Evolutionary conservation across 306 rosid species (phyloP), one percentile per base, ranked within the genome.

Genomic region (Castanea crenata): DNA sequence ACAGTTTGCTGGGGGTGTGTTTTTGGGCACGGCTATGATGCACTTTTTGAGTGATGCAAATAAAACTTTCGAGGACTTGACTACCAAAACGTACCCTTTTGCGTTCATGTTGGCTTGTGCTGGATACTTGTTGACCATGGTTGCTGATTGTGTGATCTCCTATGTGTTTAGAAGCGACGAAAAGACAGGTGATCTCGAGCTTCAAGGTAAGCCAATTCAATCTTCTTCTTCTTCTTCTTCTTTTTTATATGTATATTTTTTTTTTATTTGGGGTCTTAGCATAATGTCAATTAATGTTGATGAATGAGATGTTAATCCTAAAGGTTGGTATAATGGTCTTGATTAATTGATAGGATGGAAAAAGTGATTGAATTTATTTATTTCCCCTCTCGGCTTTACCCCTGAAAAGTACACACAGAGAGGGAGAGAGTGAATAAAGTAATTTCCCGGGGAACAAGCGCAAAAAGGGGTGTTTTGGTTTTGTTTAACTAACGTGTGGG

Each of bases 1-100:
- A 3, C 98, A 90, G 77, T 91, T 93, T 31, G 91, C 97, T 1
- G 98, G 93, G 0, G 93, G 93, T 0, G 97, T 91, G 74, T 93
- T 91, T 75, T 20, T 93, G 69, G 97, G 93, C 3, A 93, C 98
- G 15, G 91, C 97, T 3, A 80, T 93, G 87, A 93, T 93, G 89
- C 97, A 93, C 82, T 91, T 93, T 79, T 87, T 90, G 6, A 86
- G 88, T 8, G 98, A 93, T 52, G 92, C 97, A 2, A 86, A 88
- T 10, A 83, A 79, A 82, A 87, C 84, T 34, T 93, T 93, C 62
- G 75, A 6, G 76, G 89, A 83, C 46, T 85, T 93, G 89, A 93
- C 93, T 1, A 0, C 59, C 1, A 83, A 77, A 49, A 74, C 83
- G 46, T 93, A 91, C 56, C 97, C 97, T 1, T 93, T 89, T 44